phyloP scores from a whole-genome alignment of 305 asterid genomes.

The Ajuga reptans region DNA sequence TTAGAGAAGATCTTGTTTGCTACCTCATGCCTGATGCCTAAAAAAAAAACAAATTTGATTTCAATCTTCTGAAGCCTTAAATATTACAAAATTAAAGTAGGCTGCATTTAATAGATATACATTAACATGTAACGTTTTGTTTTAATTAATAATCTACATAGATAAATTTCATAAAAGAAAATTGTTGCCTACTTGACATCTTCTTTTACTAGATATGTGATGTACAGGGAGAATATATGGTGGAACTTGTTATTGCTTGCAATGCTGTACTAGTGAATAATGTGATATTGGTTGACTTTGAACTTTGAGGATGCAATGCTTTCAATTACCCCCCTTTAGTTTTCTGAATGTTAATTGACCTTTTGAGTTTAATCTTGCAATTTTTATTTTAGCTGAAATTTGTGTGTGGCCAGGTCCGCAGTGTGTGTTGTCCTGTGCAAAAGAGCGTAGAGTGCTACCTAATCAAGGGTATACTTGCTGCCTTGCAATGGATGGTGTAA shows the following conservation, averaged over 20 bases:
- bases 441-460: conserved; percentile 74
- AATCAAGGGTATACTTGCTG: conserved; percentile 86
- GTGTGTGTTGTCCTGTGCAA: conserved; percentile 84
- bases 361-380: conserved; percentile 15
- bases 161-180: not conserved
- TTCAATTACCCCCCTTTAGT: conserved; percentile 7
- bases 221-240: not conserved
- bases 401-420: conserved; percentile 66
- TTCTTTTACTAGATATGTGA: not conserved
- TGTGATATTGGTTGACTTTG: not conserved
- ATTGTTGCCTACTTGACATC: not conserved
- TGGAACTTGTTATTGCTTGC: conserved; percentile 14
- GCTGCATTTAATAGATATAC: not conserved
- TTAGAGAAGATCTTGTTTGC: not conserved
- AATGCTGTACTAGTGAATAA: not conserved
- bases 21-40: conserved; percentile 2
- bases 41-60: not conserved
- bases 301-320: conserved; percentile 9
- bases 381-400: conserved; percentile 20
- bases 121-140: not conserved
- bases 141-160: not conserved
- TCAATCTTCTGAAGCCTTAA: conserved; percentile 7
- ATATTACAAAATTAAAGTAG: not conserved
- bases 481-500: conserved; percentile 95
- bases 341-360: not conserved